Evolutionary conservation across 73 alveolate species (phyloP).

Genomic region (Paramecium sonneborni): DNA sequence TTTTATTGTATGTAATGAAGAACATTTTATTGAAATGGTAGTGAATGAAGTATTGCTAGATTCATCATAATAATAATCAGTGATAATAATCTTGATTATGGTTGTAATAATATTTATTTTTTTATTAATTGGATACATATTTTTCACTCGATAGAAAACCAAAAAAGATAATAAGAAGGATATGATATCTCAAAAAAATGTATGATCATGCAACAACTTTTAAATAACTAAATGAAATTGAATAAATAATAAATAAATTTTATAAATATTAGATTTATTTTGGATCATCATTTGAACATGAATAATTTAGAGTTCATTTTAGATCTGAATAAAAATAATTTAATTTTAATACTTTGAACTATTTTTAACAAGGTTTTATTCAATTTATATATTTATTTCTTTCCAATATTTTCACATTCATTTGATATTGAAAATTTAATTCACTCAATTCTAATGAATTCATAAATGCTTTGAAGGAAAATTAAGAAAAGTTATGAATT

Average conservation of each 20-base stretch:
- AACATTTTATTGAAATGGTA: not conserved
- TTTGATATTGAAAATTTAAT: not conserved
- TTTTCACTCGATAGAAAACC: conserved; percentile 14
- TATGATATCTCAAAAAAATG: too few species aligned
- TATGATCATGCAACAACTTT: too few species aligned
- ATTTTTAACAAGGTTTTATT: not conserved
- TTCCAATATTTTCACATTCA: not conserved
- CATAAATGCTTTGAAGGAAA: not conserved
- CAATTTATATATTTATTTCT: not conserved
- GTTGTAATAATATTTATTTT: not conserved
- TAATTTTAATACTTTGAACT: not conserved
- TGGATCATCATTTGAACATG: too few species aligned
- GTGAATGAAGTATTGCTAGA: conserved; percentile 46
- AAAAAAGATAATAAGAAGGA: too few species aligned
- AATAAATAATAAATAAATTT: too few species aligned
- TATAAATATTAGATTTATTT: too few species aligned
- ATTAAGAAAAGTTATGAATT: not conserved
- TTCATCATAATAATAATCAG: not conserved
- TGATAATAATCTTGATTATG: not conserved
- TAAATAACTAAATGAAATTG: too few species aligned
- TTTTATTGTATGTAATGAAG: conserved; percentile 16
- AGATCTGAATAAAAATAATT: too few species aligned
- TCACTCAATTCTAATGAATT: not conserved
- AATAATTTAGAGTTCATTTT: too few species aligned
- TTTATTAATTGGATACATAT: not conserved